Evolutionary conservation across 306 rosid species (phyloP), one percentile per base, ranked within the genome.

Genomic region (Glycine soja): DNA sequence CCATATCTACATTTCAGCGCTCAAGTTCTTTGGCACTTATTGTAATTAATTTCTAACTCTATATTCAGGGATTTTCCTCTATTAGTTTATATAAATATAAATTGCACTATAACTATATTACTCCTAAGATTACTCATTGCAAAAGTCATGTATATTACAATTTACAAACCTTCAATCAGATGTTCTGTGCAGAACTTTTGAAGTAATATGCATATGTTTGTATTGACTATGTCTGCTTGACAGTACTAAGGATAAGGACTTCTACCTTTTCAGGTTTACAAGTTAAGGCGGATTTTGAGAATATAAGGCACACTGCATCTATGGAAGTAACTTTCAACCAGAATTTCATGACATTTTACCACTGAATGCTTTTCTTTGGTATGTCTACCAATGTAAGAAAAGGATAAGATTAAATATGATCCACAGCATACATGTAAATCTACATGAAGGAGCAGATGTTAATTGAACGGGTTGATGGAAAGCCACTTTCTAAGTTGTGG

Each of bases 271-370:
- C 88, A 95, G 99, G 99, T 90, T 85, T 92, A 91, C 83, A 92
- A 92, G 82, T 82, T 92, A 79, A 89, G 73, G 72, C 88, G 98
- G 61, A 92, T 95, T 78, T 87, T 95, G 72, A 89, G 99, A 89
- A 82, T 92, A 78, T 91, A 82, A 90, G 53, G 51, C 61, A 46
- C 24, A 36, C 64, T 54, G 82, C 54, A 65, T 63, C 72, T 47
- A 48, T 52, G 74, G 43, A 38, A 42, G 15, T 18, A 79, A 15
- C 72, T 79, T 42, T 36, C 32, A 63, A 58, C 53, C 34, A 78
- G 58, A 76, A 46, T 48, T 52, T 70, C 65, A 24, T 67, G 42
- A 57, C 51, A 34, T 66, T 65, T 19, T 18, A 36, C 53, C 15
- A 50, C 47, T 13, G 48, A 42, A 14, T 47, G 24, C 48, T 57